Evolutionary conservation across 2,329 filamentous ascomycete genomes (phyloP).

Genomic region (Pyricularia pennisetigena): DNA sequence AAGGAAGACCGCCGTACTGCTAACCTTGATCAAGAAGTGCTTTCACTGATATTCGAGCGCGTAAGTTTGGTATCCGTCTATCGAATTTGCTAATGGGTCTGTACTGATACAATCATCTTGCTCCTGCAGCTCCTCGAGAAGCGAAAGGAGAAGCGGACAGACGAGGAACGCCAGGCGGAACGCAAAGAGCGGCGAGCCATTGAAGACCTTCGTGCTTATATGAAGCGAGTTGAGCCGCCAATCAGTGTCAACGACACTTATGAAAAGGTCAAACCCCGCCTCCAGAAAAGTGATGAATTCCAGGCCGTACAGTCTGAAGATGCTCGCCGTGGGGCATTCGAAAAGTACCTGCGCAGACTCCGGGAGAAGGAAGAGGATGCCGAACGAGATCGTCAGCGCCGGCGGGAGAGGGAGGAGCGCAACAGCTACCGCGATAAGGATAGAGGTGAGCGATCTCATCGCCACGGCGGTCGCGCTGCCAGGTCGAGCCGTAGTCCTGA

Average conservation of each 20-base stretch:
- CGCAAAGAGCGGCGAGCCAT: constrained; percentile 76
- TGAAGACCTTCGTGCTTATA: constrained; percentile 73
- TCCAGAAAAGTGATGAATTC: constrained; percentile 78
- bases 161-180: constrained; percentile 79
- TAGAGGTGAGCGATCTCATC: constrained; percentile 54
- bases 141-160: constrained; percentile 70
- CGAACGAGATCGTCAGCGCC: constrained; percentile 54
- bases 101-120: neutral
- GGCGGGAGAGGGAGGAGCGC: constrained; percentile 47
- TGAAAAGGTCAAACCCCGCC: constrained; percentile 72
- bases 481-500: constrained; percentile 82
- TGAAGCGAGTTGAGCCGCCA: constrained; percentile 86
- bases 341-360: constrained; percentile 84
- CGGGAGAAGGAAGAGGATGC: constrained; percentile 81
- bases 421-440: constrained; percentile 50
- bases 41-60: constrained; percentile 76
- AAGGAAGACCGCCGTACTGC: constrained; percentile 80
- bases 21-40: constrained; percentile 71
- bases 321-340: constrained; percentile 72
- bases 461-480: constrained; percentile 42
- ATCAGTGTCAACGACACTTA: constrained; percentile 71
- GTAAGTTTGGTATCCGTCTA: constrained; percentile 29
- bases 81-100: neutral
- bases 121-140: constrained; percentile 65
- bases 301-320: constrained; percentile 76